Conservation (phyloP, 164 flowering plant species). For the Piper longum region DNA sequence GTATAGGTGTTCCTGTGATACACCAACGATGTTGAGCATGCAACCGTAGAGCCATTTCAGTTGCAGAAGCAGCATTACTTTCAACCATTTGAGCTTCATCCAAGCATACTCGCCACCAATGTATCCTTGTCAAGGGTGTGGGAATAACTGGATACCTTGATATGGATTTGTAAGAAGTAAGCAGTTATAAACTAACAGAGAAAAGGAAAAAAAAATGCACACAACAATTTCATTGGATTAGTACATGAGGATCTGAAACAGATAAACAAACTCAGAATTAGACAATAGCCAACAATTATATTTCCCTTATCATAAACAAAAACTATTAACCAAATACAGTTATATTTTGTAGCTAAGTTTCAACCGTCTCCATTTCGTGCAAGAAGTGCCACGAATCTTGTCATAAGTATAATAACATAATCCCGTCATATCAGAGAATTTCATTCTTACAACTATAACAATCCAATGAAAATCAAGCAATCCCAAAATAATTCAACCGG, state of each 20-base stretch:
- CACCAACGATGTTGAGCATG: slow-evolving; percentile 82
- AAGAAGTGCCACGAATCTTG: neutral
- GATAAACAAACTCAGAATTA: neutral
- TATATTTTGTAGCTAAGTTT: neutral
- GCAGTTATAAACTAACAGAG: neutral
- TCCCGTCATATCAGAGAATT: neutral
- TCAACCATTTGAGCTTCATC: slow-evolving; percentile 99
- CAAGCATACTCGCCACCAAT: slow-evolving; percentile 94
- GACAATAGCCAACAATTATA: too few relatives aligned
- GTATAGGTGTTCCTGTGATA: slow-evolving; percentile 93
- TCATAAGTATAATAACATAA: neutral
- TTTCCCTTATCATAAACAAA: too few relatives aligned
- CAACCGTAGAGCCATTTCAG: slow-evolving; percentile 88
- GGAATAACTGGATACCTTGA: slow-evolving; percentile 84
- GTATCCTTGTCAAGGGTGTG: slow-evolving; percentile 70
- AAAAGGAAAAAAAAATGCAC: neutral
- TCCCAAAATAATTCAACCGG: too few relatives aligned
- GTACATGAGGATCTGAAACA: neutral
- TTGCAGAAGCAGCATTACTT: slow-evolving; percentile 70
- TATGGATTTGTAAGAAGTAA: neutral
- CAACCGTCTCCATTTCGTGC: neutral
- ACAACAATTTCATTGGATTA: neutral
- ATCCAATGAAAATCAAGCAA: too few relatives aligned
- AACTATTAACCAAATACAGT: neutral
- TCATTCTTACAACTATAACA: neutral